A percentile compares a stretch with the other conserved stretches of the same genome.
Conservation (phyloP, 2,329 filamentous ascomycete species). For the Ophioceras dolichostomum region DNA sequence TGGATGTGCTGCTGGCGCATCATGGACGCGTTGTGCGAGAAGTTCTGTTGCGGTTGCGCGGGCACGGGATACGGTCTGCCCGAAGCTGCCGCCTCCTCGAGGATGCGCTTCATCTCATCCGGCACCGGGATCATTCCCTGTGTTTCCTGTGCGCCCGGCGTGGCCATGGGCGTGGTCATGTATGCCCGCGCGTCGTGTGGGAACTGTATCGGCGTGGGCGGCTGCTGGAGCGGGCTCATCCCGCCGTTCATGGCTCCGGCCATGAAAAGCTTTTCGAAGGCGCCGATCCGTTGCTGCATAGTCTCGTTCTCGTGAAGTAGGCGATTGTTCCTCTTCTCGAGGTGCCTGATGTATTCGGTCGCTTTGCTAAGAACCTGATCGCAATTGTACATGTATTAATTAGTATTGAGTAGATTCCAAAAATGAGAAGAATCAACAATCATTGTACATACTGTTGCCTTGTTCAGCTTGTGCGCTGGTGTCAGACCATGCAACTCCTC, state of each 20-base stretch:
- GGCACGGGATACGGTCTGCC: constrained; percentile 37
- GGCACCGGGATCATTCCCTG: constrained; percentile 54
- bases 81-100: constrained; percentile 42
- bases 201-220: constrained; percentile 36
- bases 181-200: constrained; percentile 28
- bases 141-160: constrained; percentile 27
- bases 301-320: constrained; percentile 69
- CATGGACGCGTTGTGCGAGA: constrained; percentile 27
- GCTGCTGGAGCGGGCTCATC: constrained; percentile 41
- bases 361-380: constrained; percentile 71
- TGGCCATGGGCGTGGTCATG: constrained; percentile 29
- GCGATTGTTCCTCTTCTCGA: constrained; percentile 81
- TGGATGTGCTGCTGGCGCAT: constrained; percentile 45
- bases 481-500: constrained; percentile 74
- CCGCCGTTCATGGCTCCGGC: constrained; percentile 56
- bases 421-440: too few relatives aligned
- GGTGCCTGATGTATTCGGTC: constrained; percentile 87
- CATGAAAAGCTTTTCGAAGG: constrained; percentile 69
- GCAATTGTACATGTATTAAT: not conserved
- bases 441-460: constrained; percentile 58
- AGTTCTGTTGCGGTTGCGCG: too few relatives aligned
- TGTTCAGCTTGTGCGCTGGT: constrained; percentile 89
- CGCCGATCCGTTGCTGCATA: constrained; percentile 66
- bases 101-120: constrained; percentile 51
- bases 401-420: too few relatives aligned